Conservation (phyloP, 2,329 filamentous ascomycete species). For the Venturia aucupariae region DNA sequence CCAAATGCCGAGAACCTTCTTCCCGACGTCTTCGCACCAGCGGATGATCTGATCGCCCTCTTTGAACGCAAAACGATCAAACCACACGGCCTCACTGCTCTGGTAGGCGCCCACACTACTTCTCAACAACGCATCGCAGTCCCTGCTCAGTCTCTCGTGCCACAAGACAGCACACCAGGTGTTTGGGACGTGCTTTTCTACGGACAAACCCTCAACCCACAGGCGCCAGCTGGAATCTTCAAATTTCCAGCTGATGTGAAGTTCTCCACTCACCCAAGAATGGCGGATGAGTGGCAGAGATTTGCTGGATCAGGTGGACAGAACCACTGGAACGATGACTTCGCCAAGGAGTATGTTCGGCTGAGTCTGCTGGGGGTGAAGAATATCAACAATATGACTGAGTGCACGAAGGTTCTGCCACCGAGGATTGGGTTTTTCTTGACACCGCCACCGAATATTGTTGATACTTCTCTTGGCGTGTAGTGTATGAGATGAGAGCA, state of each 20-base stretch:
- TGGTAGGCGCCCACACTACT: no score
- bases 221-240: constrained; percentile 24
- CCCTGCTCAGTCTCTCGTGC: no score
- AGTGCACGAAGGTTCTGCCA: constrained; percentile 20
- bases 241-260: constrained; percentile 29
- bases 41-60: no score
- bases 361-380: constrained; percentile 20
- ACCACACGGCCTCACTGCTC: no score
- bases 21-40: no score
- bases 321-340: constrained; percentile 16
- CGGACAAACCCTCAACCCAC: constrained; percentile 23
- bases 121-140: no score
- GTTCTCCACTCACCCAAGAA: constrained; percentile 27
- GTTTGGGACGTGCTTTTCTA: constrained; percentile 21
- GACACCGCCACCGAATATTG: background rate
- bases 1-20: no score
- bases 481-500: background rate
- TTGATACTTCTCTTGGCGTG: background rate
- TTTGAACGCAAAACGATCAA: no score
- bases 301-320: constrained; percentile 10
- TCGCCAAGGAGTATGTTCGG: constrained; percentile 17
- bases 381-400: constrained; percentile 21
- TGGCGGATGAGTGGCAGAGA: constrained; percentile 24
- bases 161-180: no score
- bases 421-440: background rate